These are phyloP conservation scores for Clonostachys solani DNA, from an alignment of 2,329 filamentous ascomycete genomes.

Conservation along the genomic window DNA sequence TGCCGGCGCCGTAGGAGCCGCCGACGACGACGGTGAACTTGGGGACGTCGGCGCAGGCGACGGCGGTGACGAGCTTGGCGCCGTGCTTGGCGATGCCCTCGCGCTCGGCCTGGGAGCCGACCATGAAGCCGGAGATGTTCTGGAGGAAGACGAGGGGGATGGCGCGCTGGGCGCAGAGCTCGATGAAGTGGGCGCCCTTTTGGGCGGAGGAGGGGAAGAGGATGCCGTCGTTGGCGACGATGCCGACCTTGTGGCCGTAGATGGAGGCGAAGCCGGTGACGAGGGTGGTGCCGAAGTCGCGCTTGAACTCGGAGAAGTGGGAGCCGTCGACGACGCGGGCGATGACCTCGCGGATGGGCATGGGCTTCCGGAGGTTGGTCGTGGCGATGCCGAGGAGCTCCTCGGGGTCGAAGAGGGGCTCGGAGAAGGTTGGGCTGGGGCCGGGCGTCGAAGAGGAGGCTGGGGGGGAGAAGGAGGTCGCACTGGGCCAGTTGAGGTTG, in stretches of 20 bases:
- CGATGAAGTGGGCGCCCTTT: slow-evolving; percentile 96
- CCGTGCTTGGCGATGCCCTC: slow-evolving; percentile 98
- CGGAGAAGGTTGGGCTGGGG: slow-evolving; percentile 49
- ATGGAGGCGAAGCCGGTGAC: slow-evolving; percentile 90
- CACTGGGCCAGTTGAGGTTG: slow-evolving; percentile 81
- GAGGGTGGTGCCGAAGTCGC: slow-evolving; percentile 80
- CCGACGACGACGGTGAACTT: slow-evolving; percentile 98
- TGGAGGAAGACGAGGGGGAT: slow-evolving; percentile 92
- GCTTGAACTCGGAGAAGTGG: slow-evolving; percentile 92
- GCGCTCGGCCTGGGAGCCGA: slow-evolving; percentile 84
- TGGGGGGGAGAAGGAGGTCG: slow-evolving; percentile 28
- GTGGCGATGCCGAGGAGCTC: slow-evolving; percentile 88
- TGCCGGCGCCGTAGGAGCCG: slow-evolving; percentile 86
- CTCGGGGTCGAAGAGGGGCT: slow-evolving; percentile 74
- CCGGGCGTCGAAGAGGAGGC: slow-evolving; percentile 9
- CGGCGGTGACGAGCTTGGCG: slow-evolving; percentile 92
- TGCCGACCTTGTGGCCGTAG: slow-evolving; percentile 85
- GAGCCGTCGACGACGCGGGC: slow-evolving; percentile 89
- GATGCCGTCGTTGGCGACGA: slow-evolving; percentile 94
- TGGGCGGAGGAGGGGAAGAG: slow-evolving; percentile 84
- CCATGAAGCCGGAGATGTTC: slow-evolving; percentile 98
- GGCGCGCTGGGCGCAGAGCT: slow-evolving; percentile 85
- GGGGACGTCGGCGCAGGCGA: slow-evolving; percentile 88
- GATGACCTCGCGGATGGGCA: slow-evolving; percentile 87
- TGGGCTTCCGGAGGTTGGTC: slow-evolving; percentile 80